phyloP scores from a whole-genome alignment of 1,139 yeast genomes.

The Yueomyces sp. region DNA sequence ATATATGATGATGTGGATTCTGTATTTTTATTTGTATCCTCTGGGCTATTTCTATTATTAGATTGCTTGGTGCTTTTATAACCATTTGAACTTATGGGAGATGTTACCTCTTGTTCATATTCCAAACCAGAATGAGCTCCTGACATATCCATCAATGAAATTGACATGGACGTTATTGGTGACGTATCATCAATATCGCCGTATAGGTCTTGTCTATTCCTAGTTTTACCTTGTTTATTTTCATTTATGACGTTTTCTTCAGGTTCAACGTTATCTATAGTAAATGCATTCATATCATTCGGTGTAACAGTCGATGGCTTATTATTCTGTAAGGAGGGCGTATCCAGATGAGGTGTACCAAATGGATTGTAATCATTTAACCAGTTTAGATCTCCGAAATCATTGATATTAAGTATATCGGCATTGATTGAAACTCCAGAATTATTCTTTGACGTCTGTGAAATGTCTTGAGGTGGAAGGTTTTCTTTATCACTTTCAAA shows the following conservation, averaged over 20 bases:
- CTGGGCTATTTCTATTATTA: not conserved
- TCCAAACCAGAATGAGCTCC: conserved; percentile 1
- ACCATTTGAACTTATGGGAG: not conserved
- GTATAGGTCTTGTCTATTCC: conserved; percentile 2
- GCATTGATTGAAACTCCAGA: not conserved
- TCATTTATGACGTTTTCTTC: conserved; percentile 10
- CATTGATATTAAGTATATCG: not conserved
- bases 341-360: conserved; percentile 6
- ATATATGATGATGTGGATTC: not conserved
- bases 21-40: not conserved
- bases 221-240: conserved; percentile 3
- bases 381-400: conserved; percentile 11
- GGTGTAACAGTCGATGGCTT: conserved; percentile 25
- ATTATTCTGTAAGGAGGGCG: conserved; percentile 2
- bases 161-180: conserved; percentile 22
- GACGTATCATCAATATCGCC: conserved; percentile 21
- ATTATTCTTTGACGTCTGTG: not conserved
- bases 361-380: conserved; percentile 13
- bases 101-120: conserved; percentile 7
- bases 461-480: conserved; percentile 14
- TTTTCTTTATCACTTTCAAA: conserved; percentile 16
- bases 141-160: conserved; percentile 19
- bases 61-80: not conserved
- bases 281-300: conserved; percentile 30
- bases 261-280: conserved; percentile 25